These are phyloP conservation scores for Trichosporon sp. DNA, from an alignment of 1,284 basidiomycete genomes.

Conservation along the genomic window DNA sequence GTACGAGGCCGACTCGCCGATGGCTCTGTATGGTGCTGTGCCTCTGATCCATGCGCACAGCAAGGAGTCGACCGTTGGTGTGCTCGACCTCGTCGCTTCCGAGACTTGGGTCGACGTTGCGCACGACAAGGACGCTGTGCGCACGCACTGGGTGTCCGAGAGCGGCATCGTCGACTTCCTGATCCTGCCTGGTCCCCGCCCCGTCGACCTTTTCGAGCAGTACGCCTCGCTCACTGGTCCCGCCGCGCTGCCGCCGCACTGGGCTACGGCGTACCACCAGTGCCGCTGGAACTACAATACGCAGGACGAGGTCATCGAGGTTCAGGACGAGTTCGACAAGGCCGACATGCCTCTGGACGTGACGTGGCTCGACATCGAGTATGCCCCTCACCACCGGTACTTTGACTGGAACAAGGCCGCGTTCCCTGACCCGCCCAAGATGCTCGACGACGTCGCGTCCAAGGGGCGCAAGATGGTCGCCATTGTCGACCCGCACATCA, in stretches of 20 bases:
- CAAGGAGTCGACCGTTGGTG: conserved; percentile 73
- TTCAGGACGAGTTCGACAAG: conserved; percentile 85
- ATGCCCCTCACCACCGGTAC: conserved; percentile 91
- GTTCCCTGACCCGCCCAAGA: conserved; percentile 91
- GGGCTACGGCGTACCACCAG: conserved; percentile 93
- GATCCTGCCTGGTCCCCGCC: conserved; percentile 85
- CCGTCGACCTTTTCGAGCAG: conserved; percentile 78
- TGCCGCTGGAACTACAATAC: conserved; percentile 98
- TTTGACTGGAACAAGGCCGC: conserved; percentile 92
- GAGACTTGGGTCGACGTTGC: conserved; percentile 95
- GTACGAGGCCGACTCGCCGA: conserved; percentile 86
- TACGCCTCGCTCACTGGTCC: conserved; percentile 84
- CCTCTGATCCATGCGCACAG: conserved; percentile 94
- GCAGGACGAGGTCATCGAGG: conserved; percentile 83
- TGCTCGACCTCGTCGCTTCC: conserved; percentile 87
- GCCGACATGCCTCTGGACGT: conserved; percentile 95
- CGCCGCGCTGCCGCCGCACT: conserved; percentile 82
- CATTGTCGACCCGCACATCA: conserved; percentile 95
- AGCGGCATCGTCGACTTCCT: conserved; percentile 94
- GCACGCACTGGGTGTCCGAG: conserved; percentile 96
- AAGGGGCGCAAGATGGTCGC: conserved; percentile 94
- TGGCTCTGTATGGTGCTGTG: conserved; percentile 89
- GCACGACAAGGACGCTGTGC: conserved; percentile 65
- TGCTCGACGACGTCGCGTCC: conserved; percentile 86
- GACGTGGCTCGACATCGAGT: conserved; percentile 98